A percentile compares a stretch with the other conserved stretches of the same genome.
Evolutionary conservation across 2,329 filamentous ascomycete genomes (phyloP).

Genomic region (Monilinia fructigena): DNA sequence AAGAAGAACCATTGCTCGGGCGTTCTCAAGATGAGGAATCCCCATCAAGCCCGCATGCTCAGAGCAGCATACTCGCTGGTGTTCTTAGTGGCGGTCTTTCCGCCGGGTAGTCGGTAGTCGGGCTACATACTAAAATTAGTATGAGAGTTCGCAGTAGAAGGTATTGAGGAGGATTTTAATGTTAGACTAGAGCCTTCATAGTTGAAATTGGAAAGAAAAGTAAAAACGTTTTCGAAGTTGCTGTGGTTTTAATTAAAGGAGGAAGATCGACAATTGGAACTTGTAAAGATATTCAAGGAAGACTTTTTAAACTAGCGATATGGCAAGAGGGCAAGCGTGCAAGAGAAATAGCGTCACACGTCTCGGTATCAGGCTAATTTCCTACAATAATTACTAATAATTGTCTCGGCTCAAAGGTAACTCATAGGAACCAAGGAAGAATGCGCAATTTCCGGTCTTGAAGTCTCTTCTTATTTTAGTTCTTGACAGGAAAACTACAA

Average conservation of each 20-base stretch:
- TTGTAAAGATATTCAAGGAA: neutral
- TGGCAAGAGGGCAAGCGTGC: neutral
- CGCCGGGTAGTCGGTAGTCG: neutral
- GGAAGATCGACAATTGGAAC: neutral
- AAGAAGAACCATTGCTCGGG: too few relatives aligned
- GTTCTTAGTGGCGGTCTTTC: neutral
- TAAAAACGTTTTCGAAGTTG: neutral
- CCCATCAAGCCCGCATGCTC: neutral
- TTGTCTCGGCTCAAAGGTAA: neutral
- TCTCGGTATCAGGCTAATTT: too few relatives aligned
- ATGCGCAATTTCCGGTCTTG: neutral
- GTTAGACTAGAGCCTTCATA: neutral
- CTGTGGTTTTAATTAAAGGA: neutral
- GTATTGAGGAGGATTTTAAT: neutral
- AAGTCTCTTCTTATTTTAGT: neutral
- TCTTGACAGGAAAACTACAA: too few relatives aligned
- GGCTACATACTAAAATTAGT: neutral
- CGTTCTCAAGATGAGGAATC: neutral
- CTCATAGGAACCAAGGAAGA: too few relatives aligned
- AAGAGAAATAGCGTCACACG: neutral
- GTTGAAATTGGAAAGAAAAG: neutral
- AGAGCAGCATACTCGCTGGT: neutral
- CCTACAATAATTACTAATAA: neutral
- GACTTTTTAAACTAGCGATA: neutral
- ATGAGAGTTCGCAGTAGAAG: neutral